Conservation (phyloP, 192 early-diverging fungal species). For the Linnemannia schmuckeri region DNA sequence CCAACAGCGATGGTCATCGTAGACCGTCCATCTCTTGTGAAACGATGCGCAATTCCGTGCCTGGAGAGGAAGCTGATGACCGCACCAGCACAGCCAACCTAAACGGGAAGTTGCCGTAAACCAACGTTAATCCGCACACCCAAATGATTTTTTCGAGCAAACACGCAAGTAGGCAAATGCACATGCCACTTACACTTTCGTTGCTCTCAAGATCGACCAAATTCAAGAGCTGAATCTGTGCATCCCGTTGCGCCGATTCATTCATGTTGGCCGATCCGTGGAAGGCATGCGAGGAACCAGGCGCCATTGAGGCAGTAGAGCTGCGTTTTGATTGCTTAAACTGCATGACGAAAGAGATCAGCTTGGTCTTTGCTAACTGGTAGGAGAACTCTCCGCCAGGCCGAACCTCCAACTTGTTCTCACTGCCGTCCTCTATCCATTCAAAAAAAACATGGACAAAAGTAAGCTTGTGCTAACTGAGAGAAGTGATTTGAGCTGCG, state of each 20-base stretch:
- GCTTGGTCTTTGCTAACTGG: slow-evolving; percentile 40
- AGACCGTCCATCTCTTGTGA: slow-evolving; percentile 8
- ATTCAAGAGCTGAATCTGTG: slow-evolving; percentile 46
- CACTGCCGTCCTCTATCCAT: slow-evolving; percentile 5
- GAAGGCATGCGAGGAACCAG: neutral
- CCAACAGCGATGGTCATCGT: slow-evolving; percentile 29
- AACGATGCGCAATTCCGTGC: slow-evolving; percentile 27
- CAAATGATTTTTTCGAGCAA: neutral
- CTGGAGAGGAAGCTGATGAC: slow-evolving; percentile 56
- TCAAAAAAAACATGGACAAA: neutral
- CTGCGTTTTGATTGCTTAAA: neutral
- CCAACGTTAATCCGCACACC: neutral
- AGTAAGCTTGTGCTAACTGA: neutral
- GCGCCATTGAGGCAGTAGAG: neutral
- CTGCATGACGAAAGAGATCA: slow-evolving; percentile 43
- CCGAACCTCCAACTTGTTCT: slow-evolving; percentile 36
- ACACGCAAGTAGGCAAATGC: neutral
- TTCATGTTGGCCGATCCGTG: neutral
- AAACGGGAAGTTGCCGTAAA: neutral
- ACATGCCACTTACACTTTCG: slow-evolving; percentile 38
- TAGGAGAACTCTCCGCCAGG: slow-evolving; percentile 48
- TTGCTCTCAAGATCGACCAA: slow-evolving; percentile 53
- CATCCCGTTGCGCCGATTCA: slow-evolving; percentile 37
- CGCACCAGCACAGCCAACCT: slow-evolving; percentile 64
- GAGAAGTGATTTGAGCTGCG: neutral